phyloP scores from a whole-genome alignment of 257 asterid species.

The Perilla frutescens region DNA sequence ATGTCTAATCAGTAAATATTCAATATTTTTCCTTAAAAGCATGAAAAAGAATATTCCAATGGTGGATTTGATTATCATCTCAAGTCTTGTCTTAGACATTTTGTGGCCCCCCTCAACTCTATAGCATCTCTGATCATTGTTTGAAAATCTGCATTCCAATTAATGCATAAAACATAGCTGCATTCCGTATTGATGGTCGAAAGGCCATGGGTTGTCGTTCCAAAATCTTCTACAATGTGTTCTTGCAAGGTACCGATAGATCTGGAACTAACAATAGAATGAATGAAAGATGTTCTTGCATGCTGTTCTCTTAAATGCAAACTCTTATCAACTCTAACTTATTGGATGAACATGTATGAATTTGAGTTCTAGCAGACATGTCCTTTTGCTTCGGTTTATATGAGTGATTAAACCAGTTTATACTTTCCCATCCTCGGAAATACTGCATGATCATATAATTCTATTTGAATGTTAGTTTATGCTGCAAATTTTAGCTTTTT shows the following conservation, averaged over 20 bases:
- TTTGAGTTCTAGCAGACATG: too few relatives aligned
- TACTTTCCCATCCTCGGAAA: background rate
- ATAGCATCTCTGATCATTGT: background rate
- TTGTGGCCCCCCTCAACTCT: background rate
- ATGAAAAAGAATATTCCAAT: constrained; percentile 29
- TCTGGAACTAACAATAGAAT: background rate
- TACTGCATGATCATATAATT: background rate
- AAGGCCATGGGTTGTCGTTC: too few relatives aligned
- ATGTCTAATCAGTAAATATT: constrained; percentile 15
- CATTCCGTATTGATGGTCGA: background rate
- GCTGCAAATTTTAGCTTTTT: background rate
- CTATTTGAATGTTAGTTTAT: background rate
- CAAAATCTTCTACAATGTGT: too few relatives aligned
- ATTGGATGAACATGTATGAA: too few relatives aligned
- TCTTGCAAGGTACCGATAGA: background rate
- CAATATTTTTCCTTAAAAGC: constrained; percentile 18
- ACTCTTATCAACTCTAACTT: background rate
- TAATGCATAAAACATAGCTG: background rate
- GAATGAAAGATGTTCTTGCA: background rate
- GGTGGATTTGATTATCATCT: constrained; percentile 23
- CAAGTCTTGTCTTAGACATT: background rate
- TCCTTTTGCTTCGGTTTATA: background rate
- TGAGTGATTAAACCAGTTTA: background rate
- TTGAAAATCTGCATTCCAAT: background rate
- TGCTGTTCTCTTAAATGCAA: background rate